Evolutionary conservation across 129 eudicot species (phyloP), one percentile per base, ranked within the genome.

Genomic region (Heracleum sosnowskyi): DNA sequence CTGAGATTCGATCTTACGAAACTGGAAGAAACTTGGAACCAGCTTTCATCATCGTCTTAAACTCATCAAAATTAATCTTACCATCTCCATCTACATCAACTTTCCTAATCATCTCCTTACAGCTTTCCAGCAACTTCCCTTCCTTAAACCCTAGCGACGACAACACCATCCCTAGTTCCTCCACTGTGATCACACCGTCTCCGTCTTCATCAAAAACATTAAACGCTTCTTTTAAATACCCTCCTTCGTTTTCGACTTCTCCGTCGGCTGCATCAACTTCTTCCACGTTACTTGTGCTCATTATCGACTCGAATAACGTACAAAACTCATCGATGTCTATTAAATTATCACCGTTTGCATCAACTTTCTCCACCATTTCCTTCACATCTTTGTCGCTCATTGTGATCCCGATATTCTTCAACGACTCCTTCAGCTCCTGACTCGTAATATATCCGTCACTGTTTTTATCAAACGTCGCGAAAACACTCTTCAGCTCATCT

Each of bases 81-180:
- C 84, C 84, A 64, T 81, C 80, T 76, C 84, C 84, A 47, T 81
- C 84, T 16, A 76, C 77, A 76, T 81, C 84, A 20, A 81, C 76
- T 64, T 81, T 81, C 79, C 71, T 47, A 36, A 80, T 80, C 83
- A 75, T 81, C 69, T 81, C 73, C 80, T 76, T 81, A 34, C 84
- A 81, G 28, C 77, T 62, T 51, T 76, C 84, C 60, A 81, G 0
- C 70, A 62, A 26, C 39, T 36, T 75, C 29, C 84, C 84, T 35
- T 81, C 76, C 16, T 75, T 76, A 26, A 81, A 66, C 28, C 84
- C 84, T 20, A 81, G 46, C 10, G 80, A 75, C 1, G 60, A 34
- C 68, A 81, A 68, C 8, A 81, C 80, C 37, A 73, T 18, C 16
- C 79, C 73, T 66, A 81, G 41, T 35, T 81, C 84, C 35, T 81